A percentile compares a stretch with the other conserved stretches of the same genome.
These are phyloP conservation scores for Clonostachys rhizophaga DNA, from an alignment of 2,329 filamentous ascomycete genomes.

Conservation along the genomic window DNA sequence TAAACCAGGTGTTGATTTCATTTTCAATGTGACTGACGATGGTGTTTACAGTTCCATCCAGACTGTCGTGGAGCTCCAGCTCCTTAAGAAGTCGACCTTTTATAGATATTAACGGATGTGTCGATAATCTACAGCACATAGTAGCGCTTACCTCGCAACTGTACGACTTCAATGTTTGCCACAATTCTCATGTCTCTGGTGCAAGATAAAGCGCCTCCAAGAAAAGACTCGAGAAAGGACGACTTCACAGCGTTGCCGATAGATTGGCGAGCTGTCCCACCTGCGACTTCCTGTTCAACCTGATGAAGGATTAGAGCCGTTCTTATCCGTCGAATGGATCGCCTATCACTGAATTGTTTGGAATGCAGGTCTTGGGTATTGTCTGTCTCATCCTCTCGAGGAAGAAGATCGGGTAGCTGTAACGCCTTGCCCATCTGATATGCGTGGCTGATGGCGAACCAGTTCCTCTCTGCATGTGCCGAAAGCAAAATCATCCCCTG, in stretches of 20 bases:
- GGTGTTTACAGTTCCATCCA: neutral
- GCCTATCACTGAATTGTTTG: neutral
- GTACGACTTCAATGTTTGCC: neutral
- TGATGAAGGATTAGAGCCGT: neutral
- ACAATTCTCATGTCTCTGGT: neutral
- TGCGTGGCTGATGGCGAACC: constrained; percentile 1
- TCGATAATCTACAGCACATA: neutral
- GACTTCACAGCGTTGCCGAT: neutral
- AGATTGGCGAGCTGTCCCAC: neutral
- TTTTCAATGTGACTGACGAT: neutral
- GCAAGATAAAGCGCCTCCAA: neutral
- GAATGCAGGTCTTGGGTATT: neutral
- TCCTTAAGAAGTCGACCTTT: neutral
- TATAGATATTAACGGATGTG: neutral
- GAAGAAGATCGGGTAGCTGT: neutral
- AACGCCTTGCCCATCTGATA: neutral
- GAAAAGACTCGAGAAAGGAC: neutral
- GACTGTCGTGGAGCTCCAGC: neutral
- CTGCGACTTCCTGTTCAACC: neutral
- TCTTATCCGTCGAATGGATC: neutral
- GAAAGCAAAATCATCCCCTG: neutral
- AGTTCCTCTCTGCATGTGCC: neutral
- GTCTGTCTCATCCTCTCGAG: neutral
- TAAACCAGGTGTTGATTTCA: neutral
- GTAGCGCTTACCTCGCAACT: neutral